Percentiles rank a stretch among this genome's conserved stretches.
Conservation (phyloP, 768 basidiomycete species). For the Pulveroboletus sp. region DNA sequence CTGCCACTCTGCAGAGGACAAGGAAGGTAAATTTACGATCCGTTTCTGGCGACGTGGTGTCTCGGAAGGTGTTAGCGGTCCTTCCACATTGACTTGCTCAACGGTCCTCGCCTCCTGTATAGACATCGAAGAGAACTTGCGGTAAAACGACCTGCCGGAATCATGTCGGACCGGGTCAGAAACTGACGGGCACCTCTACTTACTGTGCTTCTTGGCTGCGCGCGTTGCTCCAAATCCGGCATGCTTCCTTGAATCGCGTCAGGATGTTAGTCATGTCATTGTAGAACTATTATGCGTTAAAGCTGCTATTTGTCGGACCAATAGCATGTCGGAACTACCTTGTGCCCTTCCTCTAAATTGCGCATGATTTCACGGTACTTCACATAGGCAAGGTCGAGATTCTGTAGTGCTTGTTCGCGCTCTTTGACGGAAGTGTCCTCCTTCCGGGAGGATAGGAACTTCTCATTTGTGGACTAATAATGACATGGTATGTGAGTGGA, state of each 20-base stretch:
- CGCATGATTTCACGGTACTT: constrained; percentile 81
- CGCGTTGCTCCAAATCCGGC: constrained; percentile 66
- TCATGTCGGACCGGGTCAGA: not conserved
- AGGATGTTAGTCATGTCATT: constrained; percentile 76
- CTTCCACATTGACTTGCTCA: constrained; percentile 1
- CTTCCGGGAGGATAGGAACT: constrained; percentile 70
- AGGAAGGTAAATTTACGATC: constrained; percentile 39
- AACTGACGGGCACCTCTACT: constrained; percentile 17
- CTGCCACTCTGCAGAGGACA: constrained; percentile 50
- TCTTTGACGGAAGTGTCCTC: constrained; percentile 75
- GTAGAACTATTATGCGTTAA: constrained; percentile 63
- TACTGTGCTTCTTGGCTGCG: constrained; percentile 76
- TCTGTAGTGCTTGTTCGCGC: constrained; percentile 76
- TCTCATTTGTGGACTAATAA: constrained; percentile 55
- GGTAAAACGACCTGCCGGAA: constrained; percentile 17
- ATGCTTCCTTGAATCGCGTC: constrained; percentile 67
- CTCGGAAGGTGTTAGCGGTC: not conserved
- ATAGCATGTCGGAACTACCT: constrained; percentile 39
- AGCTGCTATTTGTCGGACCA: not conserved
- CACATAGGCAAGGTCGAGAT: constrained; percentile 78
- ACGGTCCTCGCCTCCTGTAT: constrained; percentile 24
- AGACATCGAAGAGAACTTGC: constrained; percentile 26
- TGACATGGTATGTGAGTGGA: not conserved
- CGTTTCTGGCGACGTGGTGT: constrained; percentile 22
- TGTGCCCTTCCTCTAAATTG: constrained; percentile 86